phyloP scores from a whole-genome alignment of 331 rosid genomes.

The Ulmus americana region DNA sequence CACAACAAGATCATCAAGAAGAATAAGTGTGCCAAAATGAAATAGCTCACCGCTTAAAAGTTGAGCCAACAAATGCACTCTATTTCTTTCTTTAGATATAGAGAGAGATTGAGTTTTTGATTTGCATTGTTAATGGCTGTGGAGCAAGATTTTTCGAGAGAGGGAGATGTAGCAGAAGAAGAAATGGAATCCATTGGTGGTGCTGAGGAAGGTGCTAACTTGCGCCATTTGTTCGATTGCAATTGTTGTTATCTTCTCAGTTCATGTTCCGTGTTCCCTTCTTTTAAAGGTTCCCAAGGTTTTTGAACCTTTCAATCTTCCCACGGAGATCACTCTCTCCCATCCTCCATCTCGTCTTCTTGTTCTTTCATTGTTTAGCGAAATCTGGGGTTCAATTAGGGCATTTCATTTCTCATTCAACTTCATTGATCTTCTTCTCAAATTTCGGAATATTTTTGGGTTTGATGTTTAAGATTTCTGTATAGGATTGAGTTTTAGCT shows the following conservation, averaged over 20 bases:
- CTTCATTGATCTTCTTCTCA: slow-evolving; percentile 8
- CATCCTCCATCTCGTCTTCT: not conserved
- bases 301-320: slow-evolving; percentile 52
- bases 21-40: not conserved
- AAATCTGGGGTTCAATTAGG: slow-evolving; percentile 8
- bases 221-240: slow-evolving; percentile 55
- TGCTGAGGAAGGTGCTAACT: slow-evolving; percentile 52
- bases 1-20: not conserved
- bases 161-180: slow-evolving; percentile 66
- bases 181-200: slow-evolving; percentile 32
- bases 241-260: slow-evolving; percentile 49
- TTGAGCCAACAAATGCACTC: not conserved
- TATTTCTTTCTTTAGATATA: not conserved
- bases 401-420: slow-evolving; percentile 6
- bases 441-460: not conserved
- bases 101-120: not conserved
- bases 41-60: not conserved
- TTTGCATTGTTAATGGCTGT: not conserved
- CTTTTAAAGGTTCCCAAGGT: slow-evolving; percentile 43
- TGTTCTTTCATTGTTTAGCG: not conserved
- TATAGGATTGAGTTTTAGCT: slow-evolving; percentile 3
- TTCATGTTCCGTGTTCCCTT: slow-evolving; percentile 52
- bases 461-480: not conserved
- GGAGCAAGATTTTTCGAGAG: not conserved
- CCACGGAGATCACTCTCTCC: slow-evolving; percentile 44